These are phyloP conservation scores for Lachnellula cervina DNA, from an alignment of 2,329 filamentous ascomycete genomes.

Conservation along the genomic window DNA sequence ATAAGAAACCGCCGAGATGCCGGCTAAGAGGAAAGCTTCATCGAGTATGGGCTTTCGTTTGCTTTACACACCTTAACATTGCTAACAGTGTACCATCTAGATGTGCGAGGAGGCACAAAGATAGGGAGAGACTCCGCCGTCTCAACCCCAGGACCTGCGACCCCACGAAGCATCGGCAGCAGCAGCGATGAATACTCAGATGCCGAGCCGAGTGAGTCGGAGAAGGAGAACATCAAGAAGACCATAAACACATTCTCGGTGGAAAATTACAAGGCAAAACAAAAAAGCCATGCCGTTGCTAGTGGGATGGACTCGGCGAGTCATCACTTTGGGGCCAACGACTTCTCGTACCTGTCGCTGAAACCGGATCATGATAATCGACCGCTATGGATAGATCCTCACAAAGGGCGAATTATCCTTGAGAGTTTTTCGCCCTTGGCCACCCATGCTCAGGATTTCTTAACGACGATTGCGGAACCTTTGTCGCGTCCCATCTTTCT, in stretches of 20 bases:
- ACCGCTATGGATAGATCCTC: constrained; percentile 89
- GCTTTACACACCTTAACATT: constrained; percentile 20
- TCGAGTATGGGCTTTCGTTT: constrained; percentile 39
- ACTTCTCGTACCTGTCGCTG: constrained; percentile 77
- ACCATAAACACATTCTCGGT: constrained; percentile 56
- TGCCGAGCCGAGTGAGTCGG: constrained; percentile 46
- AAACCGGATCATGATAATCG: constrained; percentile 88
- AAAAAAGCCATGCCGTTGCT: neutral
- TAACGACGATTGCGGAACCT: constrained; percentile 94
- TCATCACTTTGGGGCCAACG: constrained; percentile 31
- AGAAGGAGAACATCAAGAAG: constrained; percentile 50
- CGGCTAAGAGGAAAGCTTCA: constrained; percentile 65
- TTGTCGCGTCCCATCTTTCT: constrained; percentile 83
- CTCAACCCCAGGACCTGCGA: constrained; percentile 57
- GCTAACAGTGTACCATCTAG: constrained; percentile 33
- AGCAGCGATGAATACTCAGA: constrained; percentile 50
- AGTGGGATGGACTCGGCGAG: constrained; percentile 30
- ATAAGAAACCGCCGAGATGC: constrained; percentile 45
- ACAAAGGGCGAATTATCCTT: constrained; percentile 80
- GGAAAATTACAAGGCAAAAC: constrained; percentile 24
- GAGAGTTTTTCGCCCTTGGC: constrained; percentile 92
- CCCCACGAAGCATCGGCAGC: constrained; percentile 54
- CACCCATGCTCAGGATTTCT: constrained; percentile 82
- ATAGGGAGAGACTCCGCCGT: constrained; percentile 51
- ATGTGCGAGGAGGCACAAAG: constrained; percentile 47